Conservation (phyloP, 352 stramenopile species). For the Pythium pectinolyticum region DNA sequence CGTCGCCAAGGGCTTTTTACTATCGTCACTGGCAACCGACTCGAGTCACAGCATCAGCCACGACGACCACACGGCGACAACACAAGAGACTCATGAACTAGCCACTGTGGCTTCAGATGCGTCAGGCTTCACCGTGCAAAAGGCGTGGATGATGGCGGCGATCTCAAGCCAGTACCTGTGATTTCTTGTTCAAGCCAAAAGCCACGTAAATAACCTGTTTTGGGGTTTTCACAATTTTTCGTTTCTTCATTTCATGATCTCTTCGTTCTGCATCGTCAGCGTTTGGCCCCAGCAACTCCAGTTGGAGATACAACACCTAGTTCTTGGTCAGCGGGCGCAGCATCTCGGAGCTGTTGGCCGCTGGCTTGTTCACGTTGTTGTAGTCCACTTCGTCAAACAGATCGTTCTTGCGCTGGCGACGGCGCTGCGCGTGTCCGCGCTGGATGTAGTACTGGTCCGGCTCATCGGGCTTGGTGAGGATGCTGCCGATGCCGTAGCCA, state of each 20-base stretch:
- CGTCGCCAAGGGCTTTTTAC: not conserved
- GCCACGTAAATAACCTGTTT: not conserved
- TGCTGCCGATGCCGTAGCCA: constrained; percentile 77
- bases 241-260: constrained; percentile 7
- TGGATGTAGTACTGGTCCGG: constrained; percentile 86
- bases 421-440: constrained; percentile 66
- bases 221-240: constrained; percentile 4
- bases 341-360: constrained; percentile 41
- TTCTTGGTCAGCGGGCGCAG: constrained; percentile 66
- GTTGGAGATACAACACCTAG: constrained; percentile 32
- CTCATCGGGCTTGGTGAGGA: constrained; percentile 56
- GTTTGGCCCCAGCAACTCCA: not conserved
- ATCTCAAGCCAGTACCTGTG: constrained; percentile 40
- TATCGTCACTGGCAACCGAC: no score
- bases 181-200: not conserved
- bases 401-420: constrained; percentile 57
- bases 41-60: no score
- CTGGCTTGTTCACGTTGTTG: constrained; percentile 67
- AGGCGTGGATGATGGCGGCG: constrained; percentile 42
- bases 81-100: not conserved
- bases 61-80: no score
- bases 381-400: constrained; percentile 82
- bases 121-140: constrained; percentile 28
- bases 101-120: not conserved
- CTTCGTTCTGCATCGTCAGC: not conserved